A percentile compares a stretch with the other conserved stretches of the same genome.
phyloP scores from a whole-genome alignment of 139 green algal species.

The Auxenochlorella pyrenoidosa region DNA sequence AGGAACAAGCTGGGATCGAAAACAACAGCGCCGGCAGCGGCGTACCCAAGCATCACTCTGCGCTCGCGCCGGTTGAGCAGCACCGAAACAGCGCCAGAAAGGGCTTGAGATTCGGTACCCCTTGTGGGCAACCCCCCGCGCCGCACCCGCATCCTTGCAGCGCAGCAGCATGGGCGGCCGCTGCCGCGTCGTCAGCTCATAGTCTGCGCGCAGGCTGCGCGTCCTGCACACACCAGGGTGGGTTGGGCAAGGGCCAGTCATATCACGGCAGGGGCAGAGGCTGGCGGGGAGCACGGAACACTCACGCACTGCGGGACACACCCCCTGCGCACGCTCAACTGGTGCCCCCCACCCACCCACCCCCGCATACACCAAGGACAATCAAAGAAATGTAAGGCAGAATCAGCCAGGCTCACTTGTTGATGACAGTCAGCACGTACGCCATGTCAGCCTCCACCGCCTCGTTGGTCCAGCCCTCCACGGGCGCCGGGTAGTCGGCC shows the following conservation, averaged over 20 bases:
- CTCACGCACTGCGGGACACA: too few relatives aligned
- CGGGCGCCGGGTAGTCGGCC: constrained; percentile 70
- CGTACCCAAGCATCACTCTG: background rate
- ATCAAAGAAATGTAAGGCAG: too few relatives aligned
- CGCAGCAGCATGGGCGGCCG: constrained; percentile 77
- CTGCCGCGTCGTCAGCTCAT: constrained; percentile 81
- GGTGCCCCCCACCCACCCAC: too few relatives aligned
- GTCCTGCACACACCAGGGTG: constrained; percentile 14
- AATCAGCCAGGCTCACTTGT: constrained; percentile 1
- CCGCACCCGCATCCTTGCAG: constrained; percentile 45
- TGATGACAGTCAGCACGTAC: constrained; percentile 53
- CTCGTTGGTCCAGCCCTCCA: constrained; percentile 58
- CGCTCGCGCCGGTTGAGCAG: background rate
- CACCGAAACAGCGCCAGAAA: background rate
- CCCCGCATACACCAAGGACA: too few relatives aligned
- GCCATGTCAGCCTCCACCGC: constrained; percentile 77
- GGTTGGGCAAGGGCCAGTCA: too few relatives aligned
- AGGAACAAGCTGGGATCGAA: background rate
- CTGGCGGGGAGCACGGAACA: too few relatives aligned
- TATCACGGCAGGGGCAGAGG: background rate
- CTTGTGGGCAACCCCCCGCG: background rate
- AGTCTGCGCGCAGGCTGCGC: constrained; percentile 74
- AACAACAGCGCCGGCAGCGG: background rate
- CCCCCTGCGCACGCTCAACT: too few relatives aligned
- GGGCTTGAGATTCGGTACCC: background rate